These are phyloP conservation scores for Ophiorrhiza pumila DNA, from an alignment of 257 asterid genomes.

Conservation along the genomic window DNA sequence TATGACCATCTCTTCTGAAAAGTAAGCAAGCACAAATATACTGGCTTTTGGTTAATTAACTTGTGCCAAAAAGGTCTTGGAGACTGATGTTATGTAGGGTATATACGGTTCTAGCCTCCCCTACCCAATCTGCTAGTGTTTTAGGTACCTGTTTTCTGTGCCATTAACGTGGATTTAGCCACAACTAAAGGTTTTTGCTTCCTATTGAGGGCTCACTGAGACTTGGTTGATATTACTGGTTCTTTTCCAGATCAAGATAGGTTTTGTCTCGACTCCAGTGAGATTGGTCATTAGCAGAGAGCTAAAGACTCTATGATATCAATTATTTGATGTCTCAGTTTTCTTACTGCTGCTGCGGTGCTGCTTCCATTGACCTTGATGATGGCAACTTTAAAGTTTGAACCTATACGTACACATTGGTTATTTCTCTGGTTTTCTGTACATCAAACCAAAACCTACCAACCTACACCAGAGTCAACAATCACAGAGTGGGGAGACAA, in stretches of 20 bases:
- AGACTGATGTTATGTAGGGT: neutral
- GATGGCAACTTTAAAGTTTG: constrained; percentile 2
- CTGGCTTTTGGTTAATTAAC: constrained; percentile 1
- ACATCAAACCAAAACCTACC: neutral
- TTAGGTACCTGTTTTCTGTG: neutral
- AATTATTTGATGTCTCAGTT: neutral
- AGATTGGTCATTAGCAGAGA: constrained; percentile 2
- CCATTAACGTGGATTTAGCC: neutral
- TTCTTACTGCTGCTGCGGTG: neutral
- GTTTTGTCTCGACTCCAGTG: neutral
- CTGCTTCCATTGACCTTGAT: neutral
- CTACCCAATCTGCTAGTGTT: neutral
- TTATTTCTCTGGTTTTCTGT: neutral
- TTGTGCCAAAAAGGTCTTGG: neutral
- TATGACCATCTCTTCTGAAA: neutral
- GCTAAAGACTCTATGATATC: neutral
- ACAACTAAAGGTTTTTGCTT: neutral
- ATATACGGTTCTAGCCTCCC: neutral
- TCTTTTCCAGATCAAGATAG: neutral
- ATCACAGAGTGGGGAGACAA: neutral
- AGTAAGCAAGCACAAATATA: neutral
- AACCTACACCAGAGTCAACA: neutral
- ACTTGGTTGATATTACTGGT: neutral
- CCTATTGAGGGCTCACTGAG: neutral
- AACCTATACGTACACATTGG: neutral